Conservation (phyloP, 2,329 filamentous ascomycete species). For the Trichophyton mentagrophytes region DNA sequence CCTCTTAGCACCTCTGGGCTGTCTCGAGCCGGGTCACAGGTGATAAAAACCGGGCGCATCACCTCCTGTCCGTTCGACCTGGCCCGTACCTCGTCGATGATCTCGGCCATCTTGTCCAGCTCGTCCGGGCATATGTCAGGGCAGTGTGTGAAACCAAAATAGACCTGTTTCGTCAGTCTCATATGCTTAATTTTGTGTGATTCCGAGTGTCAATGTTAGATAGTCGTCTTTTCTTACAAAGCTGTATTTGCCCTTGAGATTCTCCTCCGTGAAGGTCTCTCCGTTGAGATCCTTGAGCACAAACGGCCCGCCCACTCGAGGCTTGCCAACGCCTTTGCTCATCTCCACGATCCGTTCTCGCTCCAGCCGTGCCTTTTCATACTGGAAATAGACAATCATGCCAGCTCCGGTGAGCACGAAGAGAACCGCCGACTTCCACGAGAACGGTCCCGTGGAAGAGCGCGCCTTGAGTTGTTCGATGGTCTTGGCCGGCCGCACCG, state of each 20-base stretch:
- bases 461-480: constrained; percentile 31
- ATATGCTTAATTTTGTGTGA: background rate
- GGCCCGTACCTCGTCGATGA: constrained; percentile 58
- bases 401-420: constrained; percentile 68
- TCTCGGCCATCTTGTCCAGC: constrained; percentile 96
- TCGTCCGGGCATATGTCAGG: constrained; percentile 98
- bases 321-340: constrained; percentile 80
- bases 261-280: constrained; percentile 59
- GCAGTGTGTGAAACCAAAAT: constrained; percentile 97
- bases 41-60: constrained; percentile 71
- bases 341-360: constrained; percentile 80
- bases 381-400: constrained; percentile 81
- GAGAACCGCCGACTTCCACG: constrained; percentile 74
- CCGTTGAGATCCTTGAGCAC: constrained; percentile 71
- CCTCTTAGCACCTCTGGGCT: constrained; percentile 69
- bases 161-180: constrained; percentile 48
- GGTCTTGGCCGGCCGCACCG: constrained; percentile 20
- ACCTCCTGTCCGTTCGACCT: constrained; percentile 28
- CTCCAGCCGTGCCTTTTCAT: constrained; percentile 84
- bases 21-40: constrained; percentile 87
- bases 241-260: constrained; percentile 73
- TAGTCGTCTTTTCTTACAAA: constrained; percentile 23
- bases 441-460: constrained; percentile 55
- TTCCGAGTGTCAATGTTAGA: background rate
- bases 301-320: constrained; percentile 86